These are phyloP conservation scores for Porogramme epimiltina DNA, from an alignment of 1,284 basidiomycete genomes.

Conservation along the genomic window DNA sequence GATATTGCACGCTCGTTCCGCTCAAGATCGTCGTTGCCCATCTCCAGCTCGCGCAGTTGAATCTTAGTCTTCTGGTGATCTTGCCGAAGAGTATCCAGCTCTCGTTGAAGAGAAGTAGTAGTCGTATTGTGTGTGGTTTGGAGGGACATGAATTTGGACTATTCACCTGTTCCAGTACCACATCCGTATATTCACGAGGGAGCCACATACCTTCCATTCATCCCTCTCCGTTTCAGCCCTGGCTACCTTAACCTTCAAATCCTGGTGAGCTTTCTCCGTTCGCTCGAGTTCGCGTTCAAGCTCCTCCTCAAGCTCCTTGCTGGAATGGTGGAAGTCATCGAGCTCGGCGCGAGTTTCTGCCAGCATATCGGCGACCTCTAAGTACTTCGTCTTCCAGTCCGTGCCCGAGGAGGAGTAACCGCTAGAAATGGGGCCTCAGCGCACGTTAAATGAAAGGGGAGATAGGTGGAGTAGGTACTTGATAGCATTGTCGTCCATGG, in stretches of 20 bases:
- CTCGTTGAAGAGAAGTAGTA: constrained; percentile 82
- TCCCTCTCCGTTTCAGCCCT: constrained; percentile 82
- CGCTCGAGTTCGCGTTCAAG: constrained; percentile 86
- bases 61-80: constrained; percentile 81
- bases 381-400: constrained; percentile 86
- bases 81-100: constrained; percentile 83
- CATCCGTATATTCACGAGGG: neutral
- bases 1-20: constrained; percentile 89
- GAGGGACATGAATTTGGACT: constrained; percentile 88
- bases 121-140: constrained; percentile 91
- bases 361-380: constrained; percentile 84
- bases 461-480: constrained; percentile 41
- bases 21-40: constrained; percentile 96
- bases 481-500: constrained; percentile 62
- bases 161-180: constrained; percentile 9
- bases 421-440: constrained; percentile 16
- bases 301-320: constrained; percentile 92
- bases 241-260: constrained; percentile 75
- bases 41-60: constrained; percentile 86
- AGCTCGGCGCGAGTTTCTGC: constrained; percentile 85
- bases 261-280: constrained; percentile 85
- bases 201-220: constrained; percentile 81
- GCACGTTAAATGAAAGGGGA: neutral
- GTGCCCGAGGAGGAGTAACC: constrained; percentile 53
- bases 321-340: constrained; percentile 89